A percentile compares a stretch with the other conserved stretches of the same genome.
phyloP scores from a whole-genome alignment of 345 rosid genomes.

The Reutealis trisperma region DNA sequence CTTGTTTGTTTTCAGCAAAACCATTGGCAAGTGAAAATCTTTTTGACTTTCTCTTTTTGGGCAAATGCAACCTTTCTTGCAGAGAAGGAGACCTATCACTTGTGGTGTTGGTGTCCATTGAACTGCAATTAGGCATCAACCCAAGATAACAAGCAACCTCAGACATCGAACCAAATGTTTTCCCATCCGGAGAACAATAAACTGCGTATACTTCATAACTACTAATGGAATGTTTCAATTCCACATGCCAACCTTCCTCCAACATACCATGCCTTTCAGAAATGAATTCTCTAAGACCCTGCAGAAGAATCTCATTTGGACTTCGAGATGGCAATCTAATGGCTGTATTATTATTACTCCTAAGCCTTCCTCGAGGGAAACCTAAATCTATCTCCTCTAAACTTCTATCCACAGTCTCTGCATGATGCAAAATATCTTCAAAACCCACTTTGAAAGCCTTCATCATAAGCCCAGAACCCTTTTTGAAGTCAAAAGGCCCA shows the following conservation, averaged over 20 bases:
- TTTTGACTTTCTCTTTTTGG: slow-evolving; percentile 63
- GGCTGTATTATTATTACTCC: slow-evolving; percentile 45
- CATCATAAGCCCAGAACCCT: slow-evolving; percentile 45
- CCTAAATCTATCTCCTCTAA: slow-evolving; percentile 48
- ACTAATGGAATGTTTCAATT: slow-evolving; percentile 53
- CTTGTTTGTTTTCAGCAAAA: slow-evolving; percentile 55
- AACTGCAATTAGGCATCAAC: slow-evolving; percentile 46
- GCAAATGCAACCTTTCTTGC: slow-evolving; percentile 51
- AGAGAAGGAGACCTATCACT: slow-evolving; percentile 45
- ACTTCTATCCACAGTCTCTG: slow-evolving; percentile 37
- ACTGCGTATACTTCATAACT: slow-evolving; percentile 55
- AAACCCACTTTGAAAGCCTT: slow-evolving; percentile 41
- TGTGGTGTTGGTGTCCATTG: slow-evolving; percentile 47
- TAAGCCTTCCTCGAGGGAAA: slow-evolving; percentile 47
- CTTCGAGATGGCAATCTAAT: slow-evolving; percentile 57
- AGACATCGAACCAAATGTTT: slow-evolving; percentile 67
- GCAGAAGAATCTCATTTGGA: slow-evolving; percentile 66
- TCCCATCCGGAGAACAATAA: slow-evolving; percentile 83
- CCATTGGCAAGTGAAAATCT: slow-evolving; percentile 47
- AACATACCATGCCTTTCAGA: slow-evolving; percentile 80
- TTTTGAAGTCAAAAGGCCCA: slow-evolving; percentile 33
- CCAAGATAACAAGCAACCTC: slow-evolving; percentile 92
- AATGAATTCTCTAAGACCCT: slow-evolving; percentile 71
- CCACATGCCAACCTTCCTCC: slow-evolving; percentile 86
- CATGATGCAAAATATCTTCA: slow-evolving; percentile 45